Conservation (phyloP, 257 asterid species). For the Pogostemon cablin region DNA sequence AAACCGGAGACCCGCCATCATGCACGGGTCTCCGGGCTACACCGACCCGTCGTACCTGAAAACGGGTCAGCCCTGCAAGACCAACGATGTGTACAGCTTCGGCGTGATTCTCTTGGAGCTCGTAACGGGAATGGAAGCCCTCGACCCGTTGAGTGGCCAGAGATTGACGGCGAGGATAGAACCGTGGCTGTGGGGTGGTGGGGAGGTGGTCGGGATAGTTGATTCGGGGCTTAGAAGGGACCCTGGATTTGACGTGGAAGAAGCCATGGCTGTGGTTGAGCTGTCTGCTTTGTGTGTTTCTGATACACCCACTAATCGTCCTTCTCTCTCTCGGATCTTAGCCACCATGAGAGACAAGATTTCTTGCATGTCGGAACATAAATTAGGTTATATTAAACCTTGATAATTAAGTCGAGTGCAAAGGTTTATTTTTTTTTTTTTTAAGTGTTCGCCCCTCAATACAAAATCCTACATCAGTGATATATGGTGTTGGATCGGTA, state of each 20-base stretch:
- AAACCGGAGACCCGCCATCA: slow-evolving; percentile 25
- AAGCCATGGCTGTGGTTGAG: slow-evolving; percentile 35
- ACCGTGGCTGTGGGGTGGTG: slow-evolving; percentile 32
- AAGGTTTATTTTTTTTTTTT: too few relatives aligned
- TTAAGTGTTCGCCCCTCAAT: too few relatives aligned
- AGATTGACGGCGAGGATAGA: slow-evolving; percentile 43
- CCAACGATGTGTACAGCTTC: slow-evolving; percentile 66
- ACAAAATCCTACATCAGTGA: too few relatives aligned
- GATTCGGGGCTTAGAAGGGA: slow-evolving; percentile 52
- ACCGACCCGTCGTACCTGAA: slow-evolving; percentile 68
- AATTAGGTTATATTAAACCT: too few relatives aligned
- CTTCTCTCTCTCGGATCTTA: slow-evolving; percentile 32
- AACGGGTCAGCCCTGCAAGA: slow-evolving; percentile 63
- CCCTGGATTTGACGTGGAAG: slow-evolving; percentile 41
- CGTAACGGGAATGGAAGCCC: slow-evolving; percentile 64
- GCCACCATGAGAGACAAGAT: slow-evolving; percentile 26
- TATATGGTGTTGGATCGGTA: too few relatives aligned
- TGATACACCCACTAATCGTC: slow-evolving; percentile 33
- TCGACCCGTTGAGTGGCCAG: slow-evolving; percentile 45
- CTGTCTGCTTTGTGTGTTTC: slow-evolving; percentile 31
- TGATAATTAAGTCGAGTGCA: too few relatives aligned
- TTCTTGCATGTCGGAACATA: slow-evolving; percentile 3
- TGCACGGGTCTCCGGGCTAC: slow-evolving; percentile 79
- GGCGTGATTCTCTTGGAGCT: slow-evolving; percentile 69
- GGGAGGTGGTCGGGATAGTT: slow-evolving; percentile 46